A percentile compares a stretch with the other conserved stretches of the same genome.
These are phyloP conservation scores for Trametes cubensis DNA, from an alignment of 768 basidiomycete species.

Conservation along the genomic window DNA sequence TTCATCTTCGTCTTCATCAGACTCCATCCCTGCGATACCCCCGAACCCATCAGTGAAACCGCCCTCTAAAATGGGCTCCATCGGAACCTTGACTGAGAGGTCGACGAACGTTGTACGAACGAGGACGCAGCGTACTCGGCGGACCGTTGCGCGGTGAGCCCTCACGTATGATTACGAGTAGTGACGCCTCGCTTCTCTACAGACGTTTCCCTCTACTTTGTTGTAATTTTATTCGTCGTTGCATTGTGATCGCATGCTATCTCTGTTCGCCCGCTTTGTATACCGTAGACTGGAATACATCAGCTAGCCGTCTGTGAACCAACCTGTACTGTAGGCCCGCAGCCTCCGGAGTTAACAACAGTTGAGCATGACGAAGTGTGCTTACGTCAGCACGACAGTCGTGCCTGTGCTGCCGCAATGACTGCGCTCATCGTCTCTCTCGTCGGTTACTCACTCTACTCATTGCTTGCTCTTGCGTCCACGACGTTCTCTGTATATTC, in stretches of 20 bases:
- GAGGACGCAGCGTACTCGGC: constrained; percentile 21
- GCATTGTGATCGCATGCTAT: constrained; percentile 7
- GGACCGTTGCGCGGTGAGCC: constrained; percentile 10
- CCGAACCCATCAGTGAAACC: constrained; percentile 27
- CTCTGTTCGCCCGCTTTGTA: constrained; percentile 9
- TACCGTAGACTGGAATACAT: constrained; percentile 8
- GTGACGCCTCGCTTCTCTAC: neutral
- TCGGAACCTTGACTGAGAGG: constrained; percentile 38
- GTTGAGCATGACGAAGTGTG: neutral
- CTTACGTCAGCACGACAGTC: constrained; percentile 9
- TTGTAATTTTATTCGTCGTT: constrained; percentile 17
- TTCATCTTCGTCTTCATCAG: constrained; percentile 43
- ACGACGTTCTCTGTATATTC: constrained; percentile 9
- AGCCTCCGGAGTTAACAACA: too few relatives aligned
- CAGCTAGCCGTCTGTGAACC: neutral
- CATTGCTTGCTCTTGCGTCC: neutral
- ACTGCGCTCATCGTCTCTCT: constrained; percentile 5
- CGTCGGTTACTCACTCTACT: neutral
- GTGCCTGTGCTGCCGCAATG: constrained; percentile 4
- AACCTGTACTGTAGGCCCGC: too few relatives aligned
- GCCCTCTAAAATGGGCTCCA: constrained; percentile 27
- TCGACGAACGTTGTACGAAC: constrained; percentile 37
- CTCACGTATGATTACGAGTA: neutral
- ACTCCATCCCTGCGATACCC: constrained; percentile 11
- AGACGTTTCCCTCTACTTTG: neutral